Base-by-base conservation (phyloP, 108 stramenopile species). In the Fragilaria radians region DNA sequence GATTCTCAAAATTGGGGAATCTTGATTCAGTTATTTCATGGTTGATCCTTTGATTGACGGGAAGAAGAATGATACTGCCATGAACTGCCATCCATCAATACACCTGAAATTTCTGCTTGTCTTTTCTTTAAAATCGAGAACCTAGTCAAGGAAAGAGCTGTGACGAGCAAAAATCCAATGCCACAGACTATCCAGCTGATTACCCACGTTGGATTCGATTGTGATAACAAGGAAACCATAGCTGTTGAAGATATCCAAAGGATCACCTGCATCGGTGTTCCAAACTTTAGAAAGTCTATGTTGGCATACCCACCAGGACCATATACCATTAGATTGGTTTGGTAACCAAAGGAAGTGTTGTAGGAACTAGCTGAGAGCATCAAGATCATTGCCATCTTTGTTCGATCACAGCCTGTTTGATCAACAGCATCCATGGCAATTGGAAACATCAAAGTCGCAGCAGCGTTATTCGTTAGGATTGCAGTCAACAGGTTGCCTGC, bases 291-390 rank as follows among this genome's bases (percentile, higher is more conserved):
- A 48, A 87, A 91, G 58, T 91, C 82, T 21, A 66, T 83, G 67
- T 72, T 74, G 67, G 80, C 86, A 73, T 92, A 92, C 28, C 86
- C 89, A 58, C 88, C 88, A 24, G 91, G 91, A 46, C 91, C 88
- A 54, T 89, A 93, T 46, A 88, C 72, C 68, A 89, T 36, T 48
- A 93, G 61, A 63, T 89, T 93, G 1, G 91, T 93, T 33, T 66
- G 70, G 65, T 81, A 88, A 3, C 91, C 91, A 62, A 83, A 93
- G 18, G 91, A 87, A 3, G 83, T 70, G 77, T 81, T 83, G 65
- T 88, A 93, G 45, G 79, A 80, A 31, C 84, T 86, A 1, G 87
- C 86, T 9, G 91, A 87, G 46, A 93, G 74, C 91, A 93, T 93
- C 9, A 93, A 27, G 27, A 57, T 60, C 60, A 85, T 89, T 24